Evolutionary conservation across 495 filamentous ascomycete genomes (phyloP).

Genomic region (Penicillium fimorum): DNA sequence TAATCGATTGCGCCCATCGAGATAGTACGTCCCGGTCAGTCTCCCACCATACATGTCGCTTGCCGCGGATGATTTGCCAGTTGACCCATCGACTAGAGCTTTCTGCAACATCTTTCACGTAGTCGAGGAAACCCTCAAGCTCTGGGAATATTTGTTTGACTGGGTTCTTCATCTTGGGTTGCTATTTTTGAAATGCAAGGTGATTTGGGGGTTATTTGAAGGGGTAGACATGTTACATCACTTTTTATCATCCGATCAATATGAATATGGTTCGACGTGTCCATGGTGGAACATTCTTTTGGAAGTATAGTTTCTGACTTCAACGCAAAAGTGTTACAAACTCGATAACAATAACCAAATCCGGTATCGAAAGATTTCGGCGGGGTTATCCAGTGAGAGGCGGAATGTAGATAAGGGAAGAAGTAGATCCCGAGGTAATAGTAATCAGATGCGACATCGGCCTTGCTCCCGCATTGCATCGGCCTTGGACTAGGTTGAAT

Average conservation of each 20-base stretch:
- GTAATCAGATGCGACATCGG: too few relatives aligned
- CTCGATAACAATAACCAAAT: not conserved
- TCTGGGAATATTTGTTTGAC: not conserved
- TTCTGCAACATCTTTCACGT: not conserved
- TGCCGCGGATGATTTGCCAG: conserved; percentile 3
- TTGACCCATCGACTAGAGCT: not conserved
- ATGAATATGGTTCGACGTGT: not conserved
- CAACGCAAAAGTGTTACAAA: not conserved
- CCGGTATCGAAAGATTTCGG: not conserved
- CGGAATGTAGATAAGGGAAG: too few relatives aligned
- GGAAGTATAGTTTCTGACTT: not conserved
- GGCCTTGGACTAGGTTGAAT: too few relatives aligned
- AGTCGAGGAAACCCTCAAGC: not conserved
- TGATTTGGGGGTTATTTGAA: not conserved
- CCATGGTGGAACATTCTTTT: not conserved
- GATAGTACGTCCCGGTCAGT: not conserved
- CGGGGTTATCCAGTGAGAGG: too few relatives aligned
- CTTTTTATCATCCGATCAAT: conserved; percentile 8
- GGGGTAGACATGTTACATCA: conserved; percentile 4
- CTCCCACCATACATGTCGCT: conserved; percentile 6
- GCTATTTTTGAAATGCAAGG: not conserved
- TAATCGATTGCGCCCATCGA: conserved; percentile 7
- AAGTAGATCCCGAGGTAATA: too few relatives aligned
- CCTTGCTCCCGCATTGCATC: too few relatives aligned
- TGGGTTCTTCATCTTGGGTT: conserved; percentile 2